Conservation (phyloP, 129 eudicot genomes). For the Escallonia herrerae region DNA sequence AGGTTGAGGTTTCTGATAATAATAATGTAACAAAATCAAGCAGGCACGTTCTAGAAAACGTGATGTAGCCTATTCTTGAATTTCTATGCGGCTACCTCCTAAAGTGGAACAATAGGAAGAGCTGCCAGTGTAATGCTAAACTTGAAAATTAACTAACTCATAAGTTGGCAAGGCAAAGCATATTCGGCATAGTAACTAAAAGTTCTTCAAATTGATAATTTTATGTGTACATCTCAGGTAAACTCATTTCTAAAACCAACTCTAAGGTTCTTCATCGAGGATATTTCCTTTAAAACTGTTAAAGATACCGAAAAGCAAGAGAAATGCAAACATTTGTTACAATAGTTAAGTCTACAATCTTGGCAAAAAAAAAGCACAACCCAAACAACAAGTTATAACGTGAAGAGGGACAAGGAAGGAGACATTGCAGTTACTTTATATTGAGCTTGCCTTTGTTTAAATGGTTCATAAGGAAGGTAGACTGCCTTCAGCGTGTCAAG, state of each 20-base stretch:
- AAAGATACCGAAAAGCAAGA: no score
- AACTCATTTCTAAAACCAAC: background rate
- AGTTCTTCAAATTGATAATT: no score
- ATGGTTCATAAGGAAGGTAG: conserved; percentile 83
- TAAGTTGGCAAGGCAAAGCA: background rate
- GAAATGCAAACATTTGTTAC: no score
- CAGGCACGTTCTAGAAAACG: no score
- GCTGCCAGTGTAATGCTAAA: background rate
- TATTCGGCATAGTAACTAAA: background rate
- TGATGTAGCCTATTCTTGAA: background rate
- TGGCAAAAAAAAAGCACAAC: no score
- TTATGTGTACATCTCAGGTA: background rate
- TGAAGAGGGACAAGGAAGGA: no score
- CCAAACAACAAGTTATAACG: no score
- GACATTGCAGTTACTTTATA: no score
- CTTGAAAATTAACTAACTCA: background rate
- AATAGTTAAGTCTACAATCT: no score
- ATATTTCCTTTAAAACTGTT: background rate
- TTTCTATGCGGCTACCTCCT: background rate
- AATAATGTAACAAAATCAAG: background rate
- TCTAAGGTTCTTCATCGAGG: background rate
- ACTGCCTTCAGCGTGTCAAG: conserved; percentile 75
- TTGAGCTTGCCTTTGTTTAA: conserved; percentile 58
- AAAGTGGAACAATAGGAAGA: background rate
- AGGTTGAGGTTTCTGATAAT: background rate